Evolutionary conservation across 2,329 filamentous ascomycete species (phyloP).

Genomic region (Verticillium longisporum): DNA sequence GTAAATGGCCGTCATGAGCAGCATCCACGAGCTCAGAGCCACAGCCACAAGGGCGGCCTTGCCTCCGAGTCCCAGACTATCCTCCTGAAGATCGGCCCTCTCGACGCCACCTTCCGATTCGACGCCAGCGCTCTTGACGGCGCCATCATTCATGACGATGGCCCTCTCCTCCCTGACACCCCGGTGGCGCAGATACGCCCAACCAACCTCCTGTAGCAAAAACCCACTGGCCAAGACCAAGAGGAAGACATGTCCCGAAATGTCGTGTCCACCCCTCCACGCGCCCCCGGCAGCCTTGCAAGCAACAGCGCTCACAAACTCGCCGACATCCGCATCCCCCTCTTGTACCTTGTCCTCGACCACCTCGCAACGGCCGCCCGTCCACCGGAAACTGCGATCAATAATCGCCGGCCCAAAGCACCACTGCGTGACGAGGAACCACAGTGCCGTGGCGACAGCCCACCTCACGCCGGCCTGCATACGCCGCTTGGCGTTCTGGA

Average conservation of each 20-base stretch:
- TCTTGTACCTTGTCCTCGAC: slow-evolving; percentile 19
- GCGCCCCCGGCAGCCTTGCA: slow-evolving; percentile 76
- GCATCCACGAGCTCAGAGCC: slow-evolving; percentile 82
- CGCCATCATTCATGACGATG: slow-evolving; percentile 60
- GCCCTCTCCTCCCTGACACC: slow-evolving; percentile 52
- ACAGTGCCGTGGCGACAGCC: slow-evolving; percentile 64
- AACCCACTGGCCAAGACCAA: slow-evolving; percentile 79
- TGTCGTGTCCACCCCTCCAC: slow-evolving; percentile 91
- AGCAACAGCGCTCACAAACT: slow-evolving; percentile 64
- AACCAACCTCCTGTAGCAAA: slow-evolving; percentile 71
- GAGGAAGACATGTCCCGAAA: slow-evolving; percentile 91
- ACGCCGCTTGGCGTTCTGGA: slow-evolving; percentile 28
- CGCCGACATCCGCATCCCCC: slow-evolving; percentile 31
- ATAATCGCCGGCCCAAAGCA: slow-evolving; percentile 88
- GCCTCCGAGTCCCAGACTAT: slow-evolving; percentile 36
- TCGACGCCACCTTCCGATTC: slow-evolving; percentile 27
- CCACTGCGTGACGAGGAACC: slow-evolving; percentile 92
- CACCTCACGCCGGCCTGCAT: slow-evolving; percentile 62
- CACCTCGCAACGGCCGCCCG: slow-evolving; percentile 74
- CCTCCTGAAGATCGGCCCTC: slow-evolving; percentile 14
- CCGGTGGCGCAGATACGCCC: slow-evolving; percentile 40
- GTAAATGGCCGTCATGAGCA: slow-evolving; percentile 96
- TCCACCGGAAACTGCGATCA: slow-evolving; percentile 82
- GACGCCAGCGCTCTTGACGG: slow-evolving; percentile 51
- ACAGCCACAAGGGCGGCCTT: slow-evolving; percentile 58